phyloP scores from a whole-genome alignment of 2,329 filamentous ascomycete species.

The Alternaria sp. region DNA sequence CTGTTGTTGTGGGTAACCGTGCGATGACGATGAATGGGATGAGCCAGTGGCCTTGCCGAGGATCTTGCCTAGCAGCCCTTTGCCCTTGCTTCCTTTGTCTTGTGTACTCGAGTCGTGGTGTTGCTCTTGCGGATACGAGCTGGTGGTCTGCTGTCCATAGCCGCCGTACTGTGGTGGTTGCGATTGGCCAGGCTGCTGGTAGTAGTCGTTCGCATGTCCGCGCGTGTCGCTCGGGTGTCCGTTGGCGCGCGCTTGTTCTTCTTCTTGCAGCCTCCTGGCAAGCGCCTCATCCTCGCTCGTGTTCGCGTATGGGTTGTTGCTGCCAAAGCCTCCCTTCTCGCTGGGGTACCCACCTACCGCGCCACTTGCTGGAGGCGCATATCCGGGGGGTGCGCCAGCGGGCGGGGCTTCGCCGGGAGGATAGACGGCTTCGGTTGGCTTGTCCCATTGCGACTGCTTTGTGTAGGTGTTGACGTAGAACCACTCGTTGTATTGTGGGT shows the following conservation, averaged over 20 bases:
- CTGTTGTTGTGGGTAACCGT: conserved; percentile 39
- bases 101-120: conserved; percentile 16
- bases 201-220: conserved; percentile 58
- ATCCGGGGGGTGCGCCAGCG: conserved; percentile 71
- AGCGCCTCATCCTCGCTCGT: conserved; percentile 73
- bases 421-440: conserved; percentile 72
- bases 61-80: conserved; percentile 60
- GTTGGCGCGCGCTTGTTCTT: conserved; percentile 71
- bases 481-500: conserved; percentile 87
- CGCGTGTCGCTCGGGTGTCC: conserved; percentile 46
- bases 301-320: conserved; percentile 73
- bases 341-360: conserved; percentile 45
- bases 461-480: conserved; percentile 92
- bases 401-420: conserved; percentile 56
- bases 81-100: conserved; percentile 46
- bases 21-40: conserved; percentile 52
- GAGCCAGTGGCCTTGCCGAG: conserved; percentile 52
- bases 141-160: conserved; percentile 37
- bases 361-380: conserved; percentile 56
- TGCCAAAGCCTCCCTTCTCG: conserved; percentile 54
- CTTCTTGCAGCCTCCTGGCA: conserved; percentile 79
- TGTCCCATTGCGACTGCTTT: conserved; percentile 90
- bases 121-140: conserved; percentile 16
- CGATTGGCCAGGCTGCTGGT: conserved; percentile 36
- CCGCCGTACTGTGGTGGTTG: conserved; percentile 21